Base-by-base conservation (phyloP, 495 filamentous ascomycete species). In the Polyplosphaeria fusca region DNA sequence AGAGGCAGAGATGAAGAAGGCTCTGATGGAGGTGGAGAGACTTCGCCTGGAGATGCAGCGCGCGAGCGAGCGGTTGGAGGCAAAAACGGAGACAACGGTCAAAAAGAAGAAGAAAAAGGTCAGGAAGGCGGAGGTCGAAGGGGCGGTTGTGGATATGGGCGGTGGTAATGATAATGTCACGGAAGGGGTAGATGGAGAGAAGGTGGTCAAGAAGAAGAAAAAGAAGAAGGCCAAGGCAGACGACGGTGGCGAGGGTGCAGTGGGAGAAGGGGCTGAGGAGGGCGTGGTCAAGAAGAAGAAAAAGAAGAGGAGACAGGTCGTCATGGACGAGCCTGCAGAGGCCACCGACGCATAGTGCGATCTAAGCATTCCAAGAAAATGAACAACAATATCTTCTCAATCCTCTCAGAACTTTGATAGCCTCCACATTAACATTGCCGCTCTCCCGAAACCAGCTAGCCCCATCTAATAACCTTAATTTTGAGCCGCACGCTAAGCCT, bases 31-130 rank as follows among this genome's bases (percentile, higher is more conserved):
- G 67, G 86, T 98, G 13, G 92, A 96, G 74, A 77, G 82, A 44
- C 69, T 94, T 47, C 76, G 93, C 32, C 69, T 94, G 46, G 87
- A 92, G 70, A 96, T 98, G 90, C 91, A 96, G 72, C 75, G 89
- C 61, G 87, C 86, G 14, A 87, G 88, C 28, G 91, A 97, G 73
- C 73, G 89, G 47, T 86, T 94, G 28, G 77, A 88, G 67, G 78
- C 81, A 13, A 78, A 82, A 25, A 79, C 87, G 52, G 81, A 86
- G 11, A 84, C 77, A 4, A 73, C 90, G 24, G 83, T 95, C 5
- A 87, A 82, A 74, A 91, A 85, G 71, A 92, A 88, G 73, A 85
- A 82, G 69, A 72, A 69, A 68, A 82, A 79, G 68, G 55, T 49
- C 2, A 73, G 75, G 64, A 70, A 66, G 62, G 68, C 58, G 46